Percentiles rank a stretch among this genome's conserved stretches.
Conservation (phyloP, 345 rosid species). For the Sonneratia caseolaris region DNA sequence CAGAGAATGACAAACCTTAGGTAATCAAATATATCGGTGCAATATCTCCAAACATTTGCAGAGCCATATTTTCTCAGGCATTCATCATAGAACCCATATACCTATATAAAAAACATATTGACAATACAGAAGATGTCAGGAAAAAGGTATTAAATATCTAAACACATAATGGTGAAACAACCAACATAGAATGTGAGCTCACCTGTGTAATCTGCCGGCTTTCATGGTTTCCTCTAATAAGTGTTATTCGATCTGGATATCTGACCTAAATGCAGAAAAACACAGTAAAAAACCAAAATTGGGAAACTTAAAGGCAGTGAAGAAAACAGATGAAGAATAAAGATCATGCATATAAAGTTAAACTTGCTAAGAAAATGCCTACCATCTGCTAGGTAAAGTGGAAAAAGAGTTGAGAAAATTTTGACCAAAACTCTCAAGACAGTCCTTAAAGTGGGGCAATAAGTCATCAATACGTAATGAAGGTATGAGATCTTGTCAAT, state of each 20-base stretch:
- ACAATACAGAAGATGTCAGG: not conserved
- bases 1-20: conserved; percentile 45
- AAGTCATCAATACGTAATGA: not conserved
- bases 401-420: not conserved
- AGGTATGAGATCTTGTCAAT: not conserved
- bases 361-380: no score
- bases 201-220: conserved; percentile 99
- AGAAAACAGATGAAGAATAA: not conserved
- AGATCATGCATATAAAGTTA: not conserved
- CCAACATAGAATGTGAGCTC: not conserved
- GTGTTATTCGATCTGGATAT: conserved; percentile 93
- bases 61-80: conserved; percentile 95
- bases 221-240: conserved; percentile 93
- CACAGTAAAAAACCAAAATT: conserved; percentile 9
- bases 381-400: not conserved
- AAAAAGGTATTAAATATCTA: not conserved
- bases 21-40: conserved; percentile 94
- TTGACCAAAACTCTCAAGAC: not conserved
- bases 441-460: not conserved
- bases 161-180: not conserved
- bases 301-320: not conserved
- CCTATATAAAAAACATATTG: conserved; percentile 31
- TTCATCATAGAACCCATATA: conserved; percentile 96
- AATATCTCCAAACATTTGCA: conserved; percentile 97
- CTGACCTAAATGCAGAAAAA: conserved; percentile 56